Conservation (phyloP, 768 basidiomycete genomes). For the Rhodotorula diobovata region DNA sequence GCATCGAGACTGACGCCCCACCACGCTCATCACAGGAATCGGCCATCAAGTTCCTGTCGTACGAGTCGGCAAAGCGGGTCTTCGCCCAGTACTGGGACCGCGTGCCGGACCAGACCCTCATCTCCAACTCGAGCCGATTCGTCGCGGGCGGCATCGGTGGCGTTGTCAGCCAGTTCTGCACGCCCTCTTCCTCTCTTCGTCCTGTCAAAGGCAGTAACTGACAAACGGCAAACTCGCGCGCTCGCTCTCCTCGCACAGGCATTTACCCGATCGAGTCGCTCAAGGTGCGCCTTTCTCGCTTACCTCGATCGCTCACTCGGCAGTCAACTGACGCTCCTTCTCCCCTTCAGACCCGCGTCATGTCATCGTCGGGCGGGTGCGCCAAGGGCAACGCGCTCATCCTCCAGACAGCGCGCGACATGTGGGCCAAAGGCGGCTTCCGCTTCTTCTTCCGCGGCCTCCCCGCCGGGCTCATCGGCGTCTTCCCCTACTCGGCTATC, state of each 20-base stretch:
- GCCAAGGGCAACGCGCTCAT: slow-evolving; percentile 50
- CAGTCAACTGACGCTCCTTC: background rate
- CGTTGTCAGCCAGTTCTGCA: slow-evolving; percentile 83
- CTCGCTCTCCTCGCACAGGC: slow-evolving; percentile 58
- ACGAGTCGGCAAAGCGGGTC: slow-evolving; percentile 90
- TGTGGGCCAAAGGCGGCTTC: slow-evolving; percentile 74
- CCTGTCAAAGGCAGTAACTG: background rate
- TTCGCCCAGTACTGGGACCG: slow-evolving; percentile 88
- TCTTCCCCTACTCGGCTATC: slow-evolving; percentile 88
- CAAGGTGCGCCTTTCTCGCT: slow-evolving; percentile 56
- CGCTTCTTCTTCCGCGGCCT: slow-evolving; percentile 87
- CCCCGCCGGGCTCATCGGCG: slow-evolving; percentile 84
- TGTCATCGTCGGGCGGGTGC: slow-evolving; percentile 69
- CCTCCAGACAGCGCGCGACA: slow-evolving; percentile 59
- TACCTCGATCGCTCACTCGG: slow-evolving; percentile 6
- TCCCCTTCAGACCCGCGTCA: slow-evolving; percentile 74
- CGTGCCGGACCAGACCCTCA: slow-evolving; percentile 80
- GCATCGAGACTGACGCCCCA: too few relatives aligned
- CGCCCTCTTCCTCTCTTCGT: slow-evolving; percentile 44
- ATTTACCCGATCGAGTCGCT: slow-evolving; percentile 96
- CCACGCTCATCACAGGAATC: slow-evolving; percentile 77
- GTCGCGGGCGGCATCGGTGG: slow-evolving; percentile 93
- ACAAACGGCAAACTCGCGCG: too few relatives aligned
- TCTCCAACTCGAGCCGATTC: slow-evolving; percentile 88
- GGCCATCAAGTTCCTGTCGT: slow-evolving; percentile 94